These are phyloP conservation scores for Metarhizium robertsii DNA, from an alignment of 2,329 filamentous ascomycete genomes.

Conservation along the genomic window DNA sequence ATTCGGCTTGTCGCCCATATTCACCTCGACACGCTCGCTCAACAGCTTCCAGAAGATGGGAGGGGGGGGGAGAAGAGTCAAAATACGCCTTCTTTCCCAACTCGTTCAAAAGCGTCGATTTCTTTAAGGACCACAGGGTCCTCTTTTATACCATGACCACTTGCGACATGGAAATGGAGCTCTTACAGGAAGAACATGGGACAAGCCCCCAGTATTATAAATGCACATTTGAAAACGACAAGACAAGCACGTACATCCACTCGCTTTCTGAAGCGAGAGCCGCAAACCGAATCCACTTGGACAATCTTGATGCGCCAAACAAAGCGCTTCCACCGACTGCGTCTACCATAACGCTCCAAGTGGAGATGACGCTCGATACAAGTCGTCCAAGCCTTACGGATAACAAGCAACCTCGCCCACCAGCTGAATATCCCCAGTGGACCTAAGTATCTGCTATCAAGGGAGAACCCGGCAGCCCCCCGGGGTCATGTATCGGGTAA, in stretches of 20 bases:
- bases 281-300: background rate
- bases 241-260: background rate
- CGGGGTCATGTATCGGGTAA: background rate
- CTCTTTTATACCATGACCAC: too few relatives aligned
- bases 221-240: background rate
- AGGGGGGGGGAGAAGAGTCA: background rate
- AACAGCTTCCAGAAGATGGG: background rate
- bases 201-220: background rate
- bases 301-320: background rate
- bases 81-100: background rate
- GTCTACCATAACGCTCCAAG: background rate
- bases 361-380: background rate
- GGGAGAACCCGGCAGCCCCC: background rate
- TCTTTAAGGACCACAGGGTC: too few relatives aligned
- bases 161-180: too few relatives aligned
- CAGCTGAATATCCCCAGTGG: background rate
- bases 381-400: background rate
- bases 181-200: background rate
- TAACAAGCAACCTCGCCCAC: background rate
- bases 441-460: background rate
- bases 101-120: too few relatives aligned
- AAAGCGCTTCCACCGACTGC: background rate
- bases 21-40: background rate
- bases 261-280: background rate
- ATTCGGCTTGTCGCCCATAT: background rate